Evolutionary conservation across 345 rosid genomes (phyloP).

Genomic region (Sisymbrium irio): DNA sequence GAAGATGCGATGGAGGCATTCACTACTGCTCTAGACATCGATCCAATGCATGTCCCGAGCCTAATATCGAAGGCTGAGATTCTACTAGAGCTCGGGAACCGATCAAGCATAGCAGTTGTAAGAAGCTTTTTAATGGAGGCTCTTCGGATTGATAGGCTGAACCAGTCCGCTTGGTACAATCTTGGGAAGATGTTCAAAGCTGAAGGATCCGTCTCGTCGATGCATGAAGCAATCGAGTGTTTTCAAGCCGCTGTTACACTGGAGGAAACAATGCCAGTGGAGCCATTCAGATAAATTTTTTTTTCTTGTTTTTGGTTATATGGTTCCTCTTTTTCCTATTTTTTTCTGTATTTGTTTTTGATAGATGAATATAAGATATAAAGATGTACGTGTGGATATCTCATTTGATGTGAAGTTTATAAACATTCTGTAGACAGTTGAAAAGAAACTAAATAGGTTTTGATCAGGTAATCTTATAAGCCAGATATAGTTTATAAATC

Average conservation of each 20-base stretch:
- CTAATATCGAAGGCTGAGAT: conserved; percentile 60
- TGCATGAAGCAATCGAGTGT: conserved; percentile 58
- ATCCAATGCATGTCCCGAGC: conserved; percentile 64
- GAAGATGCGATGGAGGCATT: conserved; percentile 63
- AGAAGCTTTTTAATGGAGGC: conserved; percentile 75
- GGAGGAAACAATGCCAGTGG: conserved; percentile 69
- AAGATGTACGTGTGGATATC: conserved; percentile 13
- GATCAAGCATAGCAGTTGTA: conserved; percentile 36
- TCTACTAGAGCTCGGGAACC: conserved; percentile 40
- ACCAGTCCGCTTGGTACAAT: conserved; percentile 69
- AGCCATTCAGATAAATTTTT: conserved; percentile 62
- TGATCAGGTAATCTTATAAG: conserved; percentile 2
- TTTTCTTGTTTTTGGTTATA: neutral
- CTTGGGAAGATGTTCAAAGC: conserved; percentile 57
- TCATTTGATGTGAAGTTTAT: conserved; percentile 27
- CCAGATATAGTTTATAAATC: too few relatives aligned
- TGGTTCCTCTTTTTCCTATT: neutral
- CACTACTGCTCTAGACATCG: conserved; percentile 50
- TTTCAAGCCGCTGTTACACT: conserved; percentile 60
- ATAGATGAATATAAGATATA: conserved; percentile 19
- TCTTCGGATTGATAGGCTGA: conserved; percentile 54
- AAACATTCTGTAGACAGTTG: conserved; percentile 19
- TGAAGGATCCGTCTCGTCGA: conserved; percentile 44
- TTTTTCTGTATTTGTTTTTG: neutral
- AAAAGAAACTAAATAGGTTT: conserved; percentile 4